Conservation (phyloP, 1,139 yeast species). For the Scheffersomyces parashehatae region DNA sequence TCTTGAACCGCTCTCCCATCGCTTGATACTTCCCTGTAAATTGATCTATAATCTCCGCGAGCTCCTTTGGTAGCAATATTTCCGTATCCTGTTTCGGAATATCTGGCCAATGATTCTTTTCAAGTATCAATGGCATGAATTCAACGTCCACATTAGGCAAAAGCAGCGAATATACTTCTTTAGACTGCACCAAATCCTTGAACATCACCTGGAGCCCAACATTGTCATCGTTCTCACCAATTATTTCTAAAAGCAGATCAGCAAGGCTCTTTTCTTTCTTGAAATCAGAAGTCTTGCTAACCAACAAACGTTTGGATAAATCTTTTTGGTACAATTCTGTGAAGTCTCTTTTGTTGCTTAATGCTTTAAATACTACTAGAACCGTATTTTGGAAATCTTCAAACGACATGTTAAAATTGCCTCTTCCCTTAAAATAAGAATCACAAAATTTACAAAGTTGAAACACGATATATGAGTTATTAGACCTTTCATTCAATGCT, state of each 20-base stretch:
- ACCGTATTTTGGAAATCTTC: conserved; percentile 22
- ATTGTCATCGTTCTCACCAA: conserved; percentile 38
- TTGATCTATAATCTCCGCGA: conserved; percentile 9
- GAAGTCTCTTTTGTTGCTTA: conserved; percentile 37
- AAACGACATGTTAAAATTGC: conserved; percentile 11
- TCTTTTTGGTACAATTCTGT: conserved; percentile 34
- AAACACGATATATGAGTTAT: conserved; percentile 19
- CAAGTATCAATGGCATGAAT: conserved; percentile 36
- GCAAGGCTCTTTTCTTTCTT: conserved; percentile 27
- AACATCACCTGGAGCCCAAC: conserved; percentile 35
- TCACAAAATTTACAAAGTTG: conserved; percentile 41
- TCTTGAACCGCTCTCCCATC: conserved; percentile 13
- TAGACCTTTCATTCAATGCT: conserved; percentile 21
- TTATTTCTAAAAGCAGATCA: conserved; percentile 21
- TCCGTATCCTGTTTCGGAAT: conserved; percentile 30
- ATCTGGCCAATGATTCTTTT: conserved; percentile 44
- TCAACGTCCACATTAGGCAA: conserved; percentile 15
- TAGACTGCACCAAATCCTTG: conserved; percentile 28
- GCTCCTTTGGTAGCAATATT: conserved; percentile 9
- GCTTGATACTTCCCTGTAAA: conserved; percentile 11
- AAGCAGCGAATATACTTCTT: conserved; percentile 14
- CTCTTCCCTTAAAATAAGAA: conserved; percentile 21
- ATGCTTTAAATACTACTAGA: conserved; percentile 31
- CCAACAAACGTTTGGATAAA: conserved; percentile 36
- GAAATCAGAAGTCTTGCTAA: conserved; percentile 23